Conservation (phyloP, 768 basidiomycete genomes). For the Naganishia friedmannii region DNA sequence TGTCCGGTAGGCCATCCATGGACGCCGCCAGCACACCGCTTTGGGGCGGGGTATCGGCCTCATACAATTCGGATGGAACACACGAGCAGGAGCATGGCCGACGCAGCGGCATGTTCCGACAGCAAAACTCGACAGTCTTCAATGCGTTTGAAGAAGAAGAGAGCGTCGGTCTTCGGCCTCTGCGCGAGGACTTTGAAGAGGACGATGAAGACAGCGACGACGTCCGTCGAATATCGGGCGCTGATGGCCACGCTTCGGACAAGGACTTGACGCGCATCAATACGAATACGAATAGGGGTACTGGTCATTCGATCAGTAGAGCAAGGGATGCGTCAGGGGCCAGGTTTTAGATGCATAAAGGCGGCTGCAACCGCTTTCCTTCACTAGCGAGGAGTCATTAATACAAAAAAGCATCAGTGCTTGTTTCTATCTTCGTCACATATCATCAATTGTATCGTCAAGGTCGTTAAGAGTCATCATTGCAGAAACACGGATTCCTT, state of each 20-base stretch:
- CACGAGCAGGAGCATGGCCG: slow-evolving; percentile 61
- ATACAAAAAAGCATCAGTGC: slow-evolving; percentile 12
- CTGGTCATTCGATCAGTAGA: slow-evolving; percentile 8
- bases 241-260: slow-evolving; percentile 1
- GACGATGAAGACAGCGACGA: slow-evolving; percentile 62
- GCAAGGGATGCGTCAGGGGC: slow-evolving; percentile 8
- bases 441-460: slow-evolving; percentile 21
- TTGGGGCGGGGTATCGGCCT: slow-evolving; percentile 35
- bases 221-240: slow-evolving; percentile 47
- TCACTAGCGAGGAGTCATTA: not conserved
- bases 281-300: slow-evolving; percentile 13
- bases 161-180: slow-evolving; percentile 61
- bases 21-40: slow-evolving; percentile 55
- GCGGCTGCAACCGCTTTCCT: not conserved
- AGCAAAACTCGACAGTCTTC: slow-evolving; percentile 68
- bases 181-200: slow-evolving; percentile 57
- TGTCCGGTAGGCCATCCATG: slow-evolving; percentile 74
- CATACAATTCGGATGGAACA: slow-evolving; percentile 49
- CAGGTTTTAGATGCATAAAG: slow-evolving; percentile 1
- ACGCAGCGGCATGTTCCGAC: slow-evolving; percentile 64
- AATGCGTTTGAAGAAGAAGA: slow-evolving; percentile 66
- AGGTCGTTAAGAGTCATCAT: slow-evolving; percentile 14
- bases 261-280: slow-evolving; percentile 25
- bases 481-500: slow-evolving; percentile 3
- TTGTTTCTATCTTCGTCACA: slow-evolving; percentile 5